Conservation (phyloP, 78 protist species). For the Dictyostelium discoideum region DNA sequence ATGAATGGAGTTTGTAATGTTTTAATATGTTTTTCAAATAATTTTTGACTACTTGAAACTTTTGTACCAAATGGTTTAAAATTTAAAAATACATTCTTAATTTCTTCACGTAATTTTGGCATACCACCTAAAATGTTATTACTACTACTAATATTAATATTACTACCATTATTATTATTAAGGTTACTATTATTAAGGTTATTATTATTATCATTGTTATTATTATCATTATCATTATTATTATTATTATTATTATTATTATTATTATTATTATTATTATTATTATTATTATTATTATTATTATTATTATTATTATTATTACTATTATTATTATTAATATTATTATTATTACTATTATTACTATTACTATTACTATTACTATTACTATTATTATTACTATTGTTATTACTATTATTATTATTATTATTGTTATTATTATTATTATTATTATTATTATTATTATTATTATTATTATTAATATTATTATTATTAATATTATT, state of each 20-base stretch:
- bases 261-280: not conserved
- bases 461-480: not conserved
- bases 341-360: not conserved
- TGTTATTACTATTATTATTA: not conserved
- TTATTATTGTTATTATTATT: not conserved
- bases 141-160: not conserved
- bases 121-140: not conserved
- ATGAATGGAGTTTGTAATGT: constrained; percentile 52
- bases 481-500: not conserved
- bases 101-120: constrained; percentile 33
- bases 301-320: not conserved
- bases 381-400: not conserved
- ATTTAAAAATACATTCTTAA: constrained; percentile 29
- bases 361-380: not conserved
- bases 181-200: not conserved
- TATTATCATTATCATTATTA: not conserved
- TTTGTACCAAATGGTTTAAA: constrained; percentile 21
- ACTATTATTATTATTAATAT: not conserved
- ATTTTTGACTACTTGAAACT: constrained; percentile 24
- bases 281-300: not conserved
- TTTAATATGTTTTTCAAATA: constrained; percentile 62
- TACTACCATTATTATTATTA: not conserved
- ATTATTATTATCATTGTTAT: too few relatives aligned
- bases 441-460: not conserved
- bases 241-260: not conserved